Conservation (phyloP, 345 rosid genomes). For the Pugionium cornutum region DNA sequence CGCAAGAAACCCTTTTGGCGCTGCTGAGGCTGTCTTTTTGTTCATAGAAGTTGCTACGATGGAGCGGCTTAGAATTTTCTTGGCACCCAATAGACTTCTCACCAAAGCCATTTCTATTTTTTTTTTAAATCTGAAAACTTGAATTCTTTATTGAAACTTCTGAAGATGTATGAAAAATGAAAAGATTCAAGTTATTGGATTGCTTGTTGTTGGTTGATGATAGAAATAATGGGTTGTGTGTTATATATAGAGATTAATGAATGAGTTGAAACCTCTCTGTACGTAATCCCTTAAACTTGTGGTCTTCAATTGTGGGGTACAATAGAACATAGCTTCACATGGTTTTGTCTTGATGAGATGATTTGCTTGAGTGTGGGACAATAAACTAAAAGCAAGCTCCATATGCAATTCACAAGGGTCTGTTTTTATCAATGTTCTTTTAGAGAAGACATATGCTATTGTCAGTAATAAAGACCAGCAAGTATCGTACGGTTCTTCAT, state of each 20-base stretch:
- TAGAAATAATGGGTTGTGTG: neutral
- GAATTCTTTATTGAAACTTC: constrained; percentile 10
- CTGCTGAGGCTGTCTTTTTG: constrained; percentile 1
- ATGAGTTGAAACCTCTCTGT: neutral
- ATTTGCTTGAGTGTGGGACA: constrained; percentile 12
- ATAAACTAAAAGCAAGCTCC: constrained; percentile 12
- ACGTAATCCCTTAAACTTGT: constrained; percentile 9
- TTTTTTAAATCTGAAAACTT: neutral
- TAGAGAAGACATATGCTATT: constrained; percentile 11
- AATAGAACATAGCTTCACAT: constrained; percentile 6
- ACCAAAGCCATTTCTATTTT: constrained; percentile 29
- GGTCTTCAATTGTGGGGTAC: constrained; percentile 25
- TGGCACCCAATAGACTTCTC: constrained; percentile 32
- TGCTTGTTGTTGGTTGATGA: constrained; percentile 32
- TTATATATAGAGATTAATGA: constrained; percentile 20
- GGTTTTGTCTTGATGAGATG: constrained; percentile 27
- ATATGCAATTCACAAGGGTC: constrained; percentile 22
- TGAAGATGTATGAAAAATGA: constrained; percentile 16
- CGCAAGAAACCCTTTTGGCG: constrained; percentile 51
- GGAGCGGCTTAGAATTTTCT: constrained; percentile 35
- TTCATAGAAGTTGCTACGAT: constrained; percentile 25
- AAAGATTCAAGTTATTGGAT: constrained; percentile 16
- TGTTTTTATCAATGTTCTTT: constrained; percentile 27
- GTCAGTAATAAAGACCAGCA: constrained; percentile 13
- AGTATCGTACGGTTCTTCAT: constrained; percentile 6